Base-by-base conservation (phyloP, 495 filamentous ascomycete species). In the Lophium mytilinum region DNA sequence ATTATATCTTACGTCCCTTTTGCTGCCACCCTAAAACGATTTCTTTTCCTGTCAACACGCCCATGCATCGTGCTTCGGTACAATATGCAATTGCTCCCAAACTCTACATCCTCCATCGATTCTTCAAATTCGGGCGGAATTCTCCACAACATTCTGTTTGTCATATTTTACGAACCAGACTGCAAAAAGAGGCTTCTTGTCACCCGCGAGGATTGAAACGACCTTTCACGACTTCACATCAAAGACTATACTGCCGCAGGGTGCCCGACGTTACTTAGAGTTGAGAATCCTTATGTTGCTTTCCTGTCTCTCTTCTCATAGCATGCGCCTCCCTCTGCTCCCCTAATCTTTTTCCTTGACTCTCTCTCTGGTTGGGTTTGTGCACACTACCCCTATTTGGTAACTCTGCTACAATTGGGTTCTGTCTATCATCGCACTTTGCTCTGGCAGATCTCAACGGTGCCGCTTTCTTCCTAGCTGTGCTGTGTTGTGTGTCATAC, bases 171-270 rank as follows among this genome's bases (percentile, higher is more conserved):
- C 34, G 50, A 39, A n/a, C 49, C 61, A 64, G 61, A 60, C 53
- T 60, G 61, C 56, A 40, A 64, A 60, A 41, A 53, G 17, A 46
- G 24, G 37, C 42, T 5, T 8, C 24, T 30, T 30, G 24, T 30
- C 24, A 30, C 46, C 61, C 57, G 57, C 56, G 49, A 64, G 61
- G 61, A 60, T 54, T 30, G 24, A 30, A 24, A 33, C 46, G 49
- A 50, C 56, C 48, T 57, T 57, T 51, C 39, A 61, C 50, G 57
- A 65, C 34, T 50, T 56, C 40, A 47, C 17, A 18, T 24, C 51
- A 65, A 64, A 61, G 57, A 65, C 53, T 61, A 65, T 65, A 24
- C 24, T 50, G 50, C 62, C 62, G 54, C 57, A 65, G 53, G 62
- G 62, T 61, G 53, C 62, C 57, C 51, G 45, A 43, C 45, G 45